These are phyloP conservation scores for Colletotrichum sp. DNA, from an alignment of 2,329 filamentous ascomycete species.

Conservation along the genomic window DNA sequence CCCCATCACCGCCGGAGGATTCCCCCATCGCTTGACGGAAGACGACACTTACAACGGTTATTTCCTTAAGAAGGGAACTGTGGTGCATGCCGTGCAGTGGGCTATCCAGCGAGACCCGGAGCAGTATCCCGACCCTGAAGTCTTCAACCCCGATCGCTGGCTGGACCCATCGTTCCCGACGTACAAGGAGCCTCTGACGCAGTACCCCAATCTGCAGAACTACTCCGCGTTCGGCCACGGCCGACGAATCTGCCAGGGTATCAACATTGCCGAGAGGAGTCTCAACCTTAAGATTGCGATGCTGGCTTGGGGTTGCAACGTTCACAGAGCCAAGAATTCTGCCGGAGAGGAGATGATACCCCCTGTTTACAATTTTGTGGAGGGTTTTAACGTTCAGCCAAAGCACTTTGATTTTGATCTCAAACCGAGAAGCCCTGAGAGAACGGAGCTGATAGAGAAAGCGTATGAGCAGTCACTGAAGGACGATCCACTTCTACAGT, in stretches of 20 bases:
- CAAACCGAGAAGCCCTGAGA: neutral
- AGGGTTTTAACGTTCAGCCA: conserved; percentile 16
- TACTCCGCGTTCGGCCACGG: conserved; percentile 59
- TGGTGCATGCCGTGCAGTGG: conserved; percentile 58
- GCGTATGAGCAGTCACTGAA: neutral
- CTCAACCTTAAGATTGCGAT: conserved; percentile 44
- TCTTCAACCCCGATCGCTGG: conserved; percentile 46
- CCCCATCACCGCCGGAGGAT: conserved; percentile 46
- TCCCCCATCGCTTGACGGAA: conserved; percentile 54
- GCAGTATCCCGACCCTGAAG: conserved; percentile 41
- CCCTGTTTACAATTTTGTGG: conserved; percentile 9
- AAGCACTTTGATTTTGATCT: conserved; percentile 13
- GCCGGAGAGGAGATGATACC: conserved; percentile 22
- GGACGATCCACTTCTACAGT: conserved; percentile 5
- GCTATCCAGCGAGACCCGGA: conserved; percentile 49
- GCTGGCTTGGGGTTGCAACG: conserved; percentile 39
- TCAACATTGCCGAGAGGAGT: conserved; percentile 45
- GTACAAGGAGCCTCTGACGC: conserved; percentile 42
- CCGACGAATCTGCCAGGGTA: conserved; percentile 50
- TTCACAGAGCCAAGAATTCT: conserved; percentile 32
- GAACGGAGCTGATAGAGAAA: conserved; percentile 4
- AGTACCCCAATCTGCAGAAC: conserved; percentile 43
- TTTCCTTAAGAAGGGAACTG: conserved; percentile 54
- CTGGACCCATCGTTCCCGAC: conserved; percentile 40
- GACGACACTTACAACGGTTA: conserved; percentile 59